A percentile compares a stretch with the other conserved stretches of the same genome.
Conservation (phyloP, 2,329 filamentous ascomycete species). For the Aspergillus persii region DNA sequence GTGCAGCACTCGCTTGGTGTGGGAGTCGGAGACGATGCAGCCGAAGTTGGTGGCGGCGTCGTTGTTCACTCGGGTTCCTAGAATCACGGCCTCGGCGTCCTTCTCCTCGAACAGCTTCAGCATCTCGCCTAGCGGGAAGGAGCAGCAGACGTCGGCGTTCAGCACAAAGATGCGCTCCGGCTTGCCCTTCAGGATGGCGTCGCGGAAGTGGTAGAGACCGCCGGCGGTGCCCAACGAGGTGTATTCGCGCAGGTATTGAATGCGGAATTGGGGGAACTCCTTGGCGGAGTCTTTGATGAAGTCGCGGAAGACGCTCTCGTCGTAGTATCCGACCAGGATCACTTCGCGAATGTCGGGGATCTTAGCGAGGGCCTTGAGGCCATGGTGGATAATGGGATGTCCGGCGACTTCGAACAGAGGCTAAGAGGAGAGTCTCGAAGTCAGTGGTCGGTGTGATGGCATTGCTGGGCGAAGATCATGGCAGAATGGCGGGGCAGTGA, state of each 20-base stretch:
- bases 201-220: slow-evolving; percentile 97
- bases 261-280: slow-evolving; percentile 82
- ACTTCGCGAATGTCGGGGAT: slow-evolving; percentile 93
- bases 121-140: slow-evolving; percentile 95
- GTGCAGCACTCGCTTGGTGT: slow-evolving; percentile 93
- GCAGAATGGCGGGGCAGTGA: not conserved
- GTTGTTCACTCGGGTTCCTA: slow-evolving; percentile 86
- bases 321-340: slow-evolving; percentile 98
- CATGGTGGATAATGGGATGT: slow-evolving; percentile 98
- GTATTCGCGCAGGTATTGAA: slow-evolving; percentile 97
- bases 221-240: slow-evolving; percentile 93
- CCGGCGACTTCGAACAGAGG: slow-evolving; percentile 98
- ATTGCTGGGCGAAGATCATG: not conserved
- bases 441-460: not conserved
- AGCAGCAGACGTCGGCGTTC: slow-evolving; percentile 98
- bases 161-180: slow-evolving; percentile 96
- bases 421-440: slow-evolving; percentile 44
- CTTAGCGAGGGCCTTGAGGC: slow-evolving; percentile 85
- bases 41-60: slow-evolving; percentile 95
- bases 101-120: slow-evolving; percentile 89
- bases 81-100: slow-evolving; percentile 92
- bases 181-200: slow-evolving; percentile 93
- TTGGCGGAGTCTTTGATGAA: slow-evolving; percentile 90
- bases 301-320: slow-evolving; percentile 93
- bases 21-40: slow-evolving; percentile 91